Base-by-base conservation (phyloP, 768 basidiomycete species). In the Leccinum disarticulatum region DNA sequence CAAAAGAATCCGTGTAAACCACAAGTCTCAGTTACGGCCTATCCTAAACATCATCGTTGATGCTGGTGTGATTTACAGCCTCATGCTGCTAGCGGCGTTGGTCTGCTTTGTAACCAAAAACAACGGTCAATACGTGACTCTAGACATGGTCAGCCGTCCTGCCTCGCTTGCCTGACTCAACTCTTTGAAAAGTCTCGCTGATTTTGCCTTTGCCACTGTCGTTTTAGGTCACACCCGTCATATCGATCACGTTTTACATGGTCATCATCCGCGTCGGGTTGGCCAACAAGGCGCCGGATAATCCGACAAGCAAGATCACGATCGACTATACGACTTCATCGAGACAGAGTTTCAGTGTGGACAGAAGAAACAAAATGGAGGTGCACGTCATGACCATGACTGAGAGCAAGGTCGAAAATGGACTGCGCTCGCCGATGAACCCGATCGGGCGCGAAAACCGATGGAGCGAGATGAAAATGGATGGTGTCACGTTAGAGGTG, bases 211-310 rank as follows among this genome's bases (percentile, higher is more conserved):
- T 38, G 3, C n/a, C 31, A 14, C 38, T n/a, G 49, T n/a, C 33
- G 7, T 49, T 28, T 7, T 28, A 77, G 77, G 64, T 74, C 49
- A 71, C 70, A 8, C 77, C 75, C 17, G 74, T 77, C 56, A 78
- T 78, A 55, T 75, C 73, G 6, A 79, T 79, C 66, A 73, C 74
- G 4, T 79, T 77, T 66, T 77, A 76, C 63, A 74, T 79, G 76
- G 74, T 79, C 49, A 77, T 78, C 36, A 70, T 79, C 25, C 78
- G 77, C 33, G 66, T 77, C 41, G 76, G 72, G 0, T 15, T 72
- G 33, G 50, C 59, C 19, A 54, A 41, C 36, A n/a, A 9, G 41
- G 41, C 41, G 9, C 58, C 49, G 53, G 33, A 36, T 2, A 48
- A 17, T 27, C 53, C 33, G 14, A 6, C 10, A 7, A n/a, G 36